Conservation (phyloP, 140 eudicot species). For the Erigeron philadelphicus region DNA sequence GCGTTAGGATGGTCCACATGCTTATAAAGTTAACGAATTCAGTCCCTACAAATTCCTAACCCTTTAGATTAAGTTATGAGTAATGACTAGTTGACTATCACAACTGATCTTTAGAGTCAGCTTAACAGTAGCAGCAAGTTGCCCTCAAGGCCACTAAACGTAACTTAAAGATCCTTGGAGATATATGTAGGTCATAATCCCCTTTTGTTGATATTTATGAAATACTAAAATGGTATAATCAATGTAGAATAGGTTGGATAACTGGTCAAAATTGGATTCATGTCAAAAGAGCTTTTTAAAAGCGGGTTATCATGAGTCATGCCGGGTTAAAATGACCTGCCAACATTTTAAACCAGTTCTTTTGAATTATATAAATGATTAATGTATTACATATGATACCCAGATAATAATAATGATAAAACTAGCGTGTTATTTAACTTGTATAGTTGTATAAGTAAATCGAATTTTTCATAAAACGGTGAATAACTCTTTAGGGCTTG, state of each 20-base stretch:
- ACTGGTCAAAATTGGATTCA: background rate
- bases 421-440: background rate
- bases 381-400: background rate
- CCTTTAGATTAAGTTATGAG: background rate
- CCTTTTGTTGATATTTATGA: background rate
- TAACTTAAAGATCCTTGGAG: slow-evolving; percentile 15
- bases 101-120: slow-evolving; percentile 11
- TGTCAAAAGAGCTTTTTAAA: background rate
- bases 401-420: background rate
- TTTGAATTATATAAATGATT: background rate
- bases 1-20: slow-evolving; percentile 33
- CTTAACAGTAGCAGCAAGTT: slow-evolving; percentile 17
- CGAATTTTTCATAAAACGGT: background rate
- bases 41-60: slow-evolving; percentile 24
- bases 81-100: background rate
- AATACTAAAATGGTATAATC: background rate
- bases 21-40: slow-evolving; percentile 26
- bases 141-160: slow-evolving; percentile 19
- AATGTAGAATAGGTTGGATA: background rate
- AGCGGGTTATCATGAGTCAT: background rate
- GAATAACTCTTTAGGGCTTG: background rate
- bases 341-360: too few relatives aligned
- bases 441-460: background rate
- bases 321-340: background rate
- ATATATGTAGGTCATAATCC: background rate